Evolutionary conservation across 306 rosid species (phyloP), one percentile per base, ranked within the genome.

Genomic region (Corylus heterophylla): DNA sequence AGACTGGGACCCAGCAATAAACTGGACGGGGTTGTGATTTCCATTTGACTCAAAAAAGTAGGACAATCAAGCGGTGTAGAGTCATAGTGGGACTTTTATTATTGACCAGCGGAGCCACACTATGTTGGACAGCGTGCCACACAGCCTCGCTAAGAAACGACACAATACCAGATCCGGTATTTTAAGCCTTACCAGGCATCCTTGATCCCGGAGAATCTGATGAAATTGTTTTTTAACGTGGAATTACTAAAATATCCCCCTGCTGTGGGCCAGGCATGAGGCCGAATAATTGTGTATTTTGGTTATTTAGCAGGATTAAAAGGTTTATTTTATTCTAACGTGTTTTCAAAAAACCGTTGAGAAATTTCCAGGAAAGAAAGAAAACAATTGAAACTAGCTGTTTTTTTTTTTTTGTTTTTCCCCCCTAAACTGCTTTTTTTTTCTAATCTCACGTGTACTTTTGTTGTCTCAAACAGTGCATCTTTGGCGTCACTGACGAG

Each of bases 401-500:
- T 39, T 39, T 5, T 5, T 37, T 37, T 37, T 39, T 3, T 39
- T 39, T 39, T 5, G 0, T 39, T 39, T 39, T 39, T 39, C 0
- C 5, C 5, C 4, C 12, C 16, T 10, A 4, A 49, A 4, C 12
- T 48, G 52, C 54, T 55, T 55, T 1, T 16, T 55, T 55, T 7
- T 18, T 8, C 22, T n/a, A 59, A 59, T 11, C 7, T 25, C 2
- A 11, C 16, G 37, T 25, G 37, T 25, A 5, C 18, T 1, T 8
- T 18, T 3, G 27, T 10, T 68, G 51, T 35, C 14, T 59, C 18
- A 13, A 68, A 68, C 72, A 94, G 98, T 83, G 98, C 98, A 13
- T 94, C 98, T 0, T 83, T 94, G 84, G 97, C 98, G 9, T 94
- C 98, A 13, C 85, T 92, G 80, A 92, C 97, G 0, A 88, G 98